phyloP scores from a whole-genome alignment of 1,139 yeast species.

The Sugiyamaella sp. region DNA sequence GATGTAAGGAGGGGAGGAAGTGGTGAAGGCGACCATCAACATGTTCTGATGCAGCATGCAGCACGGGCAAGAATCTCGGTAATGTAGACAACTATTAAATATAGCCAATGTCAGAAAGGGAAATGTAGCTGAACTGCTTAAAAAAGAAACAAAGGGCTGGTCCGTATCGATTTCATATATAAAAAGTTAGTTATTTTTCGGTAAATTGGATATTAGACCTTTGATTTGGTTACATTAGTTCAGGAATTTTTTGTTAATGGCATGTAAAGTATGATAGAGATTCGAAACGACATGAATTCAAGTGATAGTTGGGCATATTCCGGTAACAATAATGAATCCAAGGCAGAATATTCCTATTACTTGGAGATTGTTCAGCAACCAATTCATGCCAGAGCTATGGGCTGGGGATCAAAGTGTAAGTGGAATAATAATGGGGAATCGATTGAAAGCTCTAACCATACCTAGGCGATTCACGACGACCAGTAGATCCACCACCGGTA shows the following conservation, averaged over 20 bases:
- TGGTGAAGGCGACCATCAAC: slow-evolving; percentile 10
- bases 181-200: slow-evolving; percentile 13
- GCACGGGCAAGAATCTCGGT: slow-evolving; percentile 15
- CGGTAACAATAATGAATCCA: not conserved
- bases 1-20: slow-evolving; percentile 5
- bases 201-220: slow-evolving; percentile 1
- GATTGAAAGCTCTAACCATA: slow-evolving; percentile 13
- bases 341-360: slow-evolving; percentile 21
- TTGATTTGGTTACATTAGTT: slow-evolving; percentile 14
- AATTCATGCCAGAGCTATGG: slow-evolving; percentile 40
- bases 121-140: not conserved
- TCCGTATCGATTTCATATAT: slow-evolving; percentile 5
- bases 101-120: slow-evolving; percentile 13
- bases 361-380: slow-evolving; percentile 39
- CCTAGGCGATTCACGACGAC: slow-evolving; percentile 41
- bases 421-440: not conserved
- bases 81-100: slow-evolving; percentile 16
- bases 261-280: slow-evolving; percentile 1
- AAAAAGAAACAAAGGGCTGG: slow-evolving; percentile 5
- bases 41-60: slow-evolving; percentile 15
- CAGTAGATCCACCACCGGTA: slow-evolving; percentile 43
- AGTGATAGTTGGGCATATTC: slow-evolving; percentile 2
- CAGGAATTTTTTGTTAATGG: not conserved
- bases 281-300: slow-evolving; percentile 7
- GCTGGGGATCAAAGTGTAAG: slow-evolving; percentile 40